These are phyloP conservation scores for Protoeuglena noctilucae DNA, from an alignment of 139 green algal genomes.

Conservation along the genomic window DNA sequence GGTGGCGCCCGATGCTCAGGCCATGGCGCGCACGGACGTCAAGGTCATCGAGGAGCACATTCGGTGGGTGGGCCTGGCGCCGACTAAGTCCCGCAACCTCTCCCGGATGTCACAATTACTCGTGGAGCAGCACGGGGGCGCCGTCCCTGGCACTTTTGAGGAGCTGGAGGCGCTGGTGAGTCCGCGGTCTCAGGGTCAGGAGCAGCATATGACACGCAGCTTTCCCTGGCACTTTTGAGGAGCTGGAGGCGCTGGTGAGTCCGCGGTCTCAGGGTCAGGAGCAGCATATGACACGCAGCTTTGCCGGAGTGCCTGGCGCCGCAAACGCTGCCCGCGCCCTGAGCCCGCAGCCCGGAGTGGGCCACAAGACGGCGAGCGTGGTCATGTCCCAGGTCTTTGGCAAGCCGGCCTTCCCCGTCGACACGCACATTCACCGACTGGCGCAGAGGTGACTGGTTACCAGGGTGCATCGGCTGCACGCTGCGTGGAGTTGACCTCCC, in stretches of 20 bases:
- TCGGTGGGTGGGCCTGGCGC: conserved; percentile 50
- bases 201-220: too few relatives aligned
- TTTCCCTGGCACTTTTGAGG: conserved; percentile 28
- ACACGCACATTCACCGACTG: conserved; percentile 80
- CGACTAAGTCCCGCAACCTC: conserved; percentile 73
- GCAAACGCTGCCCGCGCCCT: too few relatives aligned
- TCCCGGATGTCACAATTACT: conserved; percentile 27
- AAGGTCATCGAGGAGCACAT: conserved; percentile 41
- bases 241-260: conserved; percentile 61
- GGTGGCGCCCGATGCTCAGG: conserved; percentile 24
- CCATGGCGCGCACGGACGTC: conserved; percentile 29
- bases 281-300: too few relatives aligned
- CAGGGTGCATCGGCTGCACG: conserved; percentile 25
- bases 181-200: too few relatives aligned
- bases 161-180: conserved; percentile 61
- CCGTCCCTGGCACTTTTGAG: conserved; percentile 28
- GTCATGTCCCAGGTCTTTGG: conserved; percentile 46
- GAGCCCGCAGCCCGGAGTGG: conserved; percentile 10
- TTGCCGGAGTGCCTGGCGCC: too few relatives aligned
- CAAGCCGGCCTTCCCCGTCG: conserved; percentile 59
- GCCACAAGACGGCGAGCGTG: conserved; percentile 67
- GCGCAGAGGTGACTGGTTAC: conserved; percentile 42
- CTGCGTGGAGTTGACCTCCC: conserved; percentile 69
- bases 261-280: too few relatives aligned
- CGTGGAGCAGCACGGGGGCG: conserved; percentile 39